Percentiles rank a stretch among this genome's conserved stretches.
These are phyloP conservation scores for Mentha longifolia DNA, from an alignment of 257 asterid species.

Conservation along the genomic window DNA sequence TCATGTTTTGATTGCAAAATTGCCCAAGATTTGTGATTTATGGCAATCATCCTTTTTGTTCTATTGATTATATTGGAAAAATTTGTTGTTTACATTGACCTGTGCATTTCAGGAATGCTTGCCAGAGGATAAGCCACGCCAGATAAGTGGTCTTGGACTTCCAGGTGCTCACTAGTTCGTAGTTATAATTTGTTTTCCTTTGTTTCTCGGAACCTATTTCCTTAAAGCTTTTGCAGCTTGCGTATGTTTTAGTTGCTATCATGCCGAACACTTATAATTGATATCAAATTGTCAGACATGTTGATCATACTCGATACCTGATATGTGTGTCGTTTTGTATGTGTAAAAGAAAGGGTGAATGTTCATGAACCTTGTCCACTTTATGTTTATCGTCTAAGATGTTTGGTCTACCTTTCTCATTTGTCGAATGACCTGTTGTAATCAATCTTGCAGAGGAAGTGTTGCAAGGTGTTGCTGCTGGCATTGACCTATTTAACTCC, in stretches of 20 bases:
- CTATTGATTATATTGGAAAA: conserved; percentile 28
- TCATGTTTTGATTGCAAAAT: not conserved
- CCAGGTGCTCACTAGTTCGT: conserved; percentile 61
- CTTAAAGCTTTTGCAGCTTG: conserved; percentile 4
- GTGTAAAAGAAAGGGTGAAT: not conserved
- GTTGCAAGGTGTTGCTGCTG: conserved; percentile 94
- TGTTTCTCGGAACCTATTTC: not conserved
- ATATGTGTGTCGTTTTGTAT: conserved; percentile 4
- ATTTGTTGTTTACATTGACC: conserved; percentile 26
- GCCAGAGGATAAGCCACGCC: conserved; percentile 88
- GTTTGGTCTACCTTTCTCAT: conserved; percentile 18
- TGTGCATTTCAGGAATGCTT: conserved; percentile 65
- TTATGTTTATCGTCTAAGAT: not conserved
- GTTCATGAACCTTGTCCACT: not conserved
- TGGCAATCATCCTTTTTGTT: not conserved
- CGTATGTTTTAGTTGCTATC: not conserved
- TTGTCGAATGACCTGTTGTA: conserved; percentile 23
- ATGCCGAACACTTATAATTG: not conserved
- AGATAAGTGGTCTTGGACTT: conserved; percentile 88
- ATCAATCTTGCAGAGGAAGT: conserved; percentile 76
- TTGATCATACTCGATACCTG: conserved; percentile 24
- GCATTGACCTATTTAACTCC: conserved; percentile 91
- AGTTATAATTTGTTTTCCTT: not conserved
- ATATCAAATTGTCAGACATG: not conserved
- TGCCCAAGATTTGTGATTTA: not conserved